A percentile compares a stretch with the other conserved stretches of the same genome.
These are phyloP conservation scores for Entophlyctis luteolus DNA, from an alignment of 192 early-diverging fungal genomes.

Conservation along the genomic window DNA sequence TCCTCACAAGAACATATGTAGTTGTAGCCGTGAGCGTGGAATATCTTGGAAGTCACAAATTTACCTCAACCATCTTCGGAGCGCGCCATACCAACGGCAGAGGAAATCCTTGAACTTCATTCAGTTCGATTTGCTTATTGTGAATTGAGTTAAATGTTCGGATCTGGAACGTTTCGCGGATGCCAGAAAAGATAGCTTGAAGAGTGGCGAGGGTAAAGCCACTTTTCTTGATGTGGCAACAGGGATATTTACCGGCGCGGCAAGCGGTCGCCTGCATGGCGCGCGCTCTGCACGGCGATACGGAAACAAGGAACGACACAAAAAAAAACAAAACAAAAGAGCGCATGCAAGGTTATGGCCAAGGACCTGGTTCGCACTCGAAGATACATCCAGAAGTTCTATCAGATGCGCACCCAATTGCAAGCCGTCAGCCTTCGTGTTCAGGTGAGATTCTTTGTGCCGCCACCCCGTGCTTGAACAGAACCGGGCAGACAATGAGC, in stretches of 20 bases:
- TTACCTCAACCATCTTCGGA: too few species aligned
- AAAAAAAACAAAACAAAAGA: too few species aligned
- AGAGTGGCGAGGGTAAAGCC: constrained; percentile 70
- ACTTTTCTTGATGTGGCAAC: too few species aligned
- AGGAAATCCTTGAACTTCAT: constrained; percentile 78
- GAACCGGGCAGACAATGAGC: constrained; percentile 72
- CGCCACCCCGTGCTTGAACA: too few species aligned
- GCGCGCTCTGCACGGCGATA: constrained; percentile 23
- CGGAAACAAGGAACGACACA: constrained; percentile 23
- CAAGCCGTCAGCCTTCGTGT: constrained; percentile 85
- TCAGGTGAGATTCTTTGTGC: too few species aligned
- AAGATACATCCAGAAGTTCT: constrained; percentile 91
- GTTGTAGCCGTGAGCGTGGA: too few species aligned
- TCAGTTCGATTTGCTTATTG: constrained; percentile 72
- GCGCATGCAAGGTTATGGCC: constrained; percentile 84
- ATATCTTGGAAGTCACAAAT: too few species aligned
- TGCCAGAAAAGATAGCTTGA: constrained; percentile 73
- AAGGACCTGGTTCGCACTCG: constrained; percentile 97
- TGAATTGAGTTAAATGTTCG: too few species aligned
- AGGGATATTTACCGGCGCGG: constrained; percentile 60
- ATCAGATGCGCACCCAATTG: constrained; percentile 90
- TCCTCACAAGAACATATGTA: too few species aligned
- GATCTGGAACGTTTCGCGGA: constrained; percentile 80
- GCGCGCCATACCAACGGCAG: too few species aligned
- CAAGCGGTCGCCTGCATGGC: constrained; percentile 22